phyloP scores from a whole-genome alignment of 2,329 filamentous ascomycete species.

The Pseudogymnoascus sp. region DNA sequence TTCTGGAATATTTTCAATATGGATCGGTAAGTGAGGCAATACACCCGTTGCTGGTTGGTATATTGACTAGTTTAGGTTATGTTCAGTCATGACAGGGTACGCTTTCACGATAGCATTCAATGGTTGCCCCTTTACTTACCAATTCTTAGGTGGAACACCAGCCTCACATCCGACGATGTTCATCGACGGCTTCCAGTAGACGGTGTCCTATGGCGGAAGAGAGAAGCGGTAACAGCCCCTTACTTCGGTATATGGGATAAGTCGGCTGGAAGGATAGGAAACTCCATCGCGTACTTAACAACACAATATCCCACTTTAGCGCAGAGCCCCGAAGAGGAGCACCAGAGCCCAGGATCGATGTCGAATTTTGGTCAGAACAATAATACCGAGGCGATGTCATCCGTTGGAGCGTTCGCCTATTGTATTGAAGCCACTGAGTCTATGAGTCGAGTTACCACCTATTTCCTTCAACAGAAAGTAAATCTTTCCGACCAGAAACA shows the following conservation, averaged over 20 bases:
- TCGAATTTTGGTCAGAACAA: slow-evolving; percentile 13
- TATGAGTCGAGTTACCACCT: slow-evolving; percentile 37
- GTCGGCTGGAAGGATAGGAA: slow-evolving; percentile 33
- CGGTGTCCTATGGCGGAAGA: slow-evolving; percentile 36
- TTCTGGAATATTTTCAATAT: slow-evolving; percentile 37
- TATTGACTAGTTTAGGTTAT: slow-evolving; percentile 12
- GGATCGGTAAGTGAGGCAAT: slow-evolving; percentile 21
- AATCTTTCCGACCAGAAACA: slow-evolving; percentile 34
- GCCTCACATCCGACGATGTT: slow-evolving; percentile 32
- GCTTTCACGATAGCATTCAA: not conserved
- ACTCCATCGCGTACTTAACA: slow-evolving; percentile 34
- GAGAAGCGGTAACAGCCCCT: slow-evolving; percentile 34
- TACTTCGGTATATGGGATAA: slow-evolving; percentile 41
- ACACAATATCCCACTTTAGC: slow-evolving; percentile 18
- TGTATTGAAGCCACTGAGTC: slow-evolving; percentile 42
- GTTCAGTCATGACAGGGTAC: slow-evolving; percentile 13
- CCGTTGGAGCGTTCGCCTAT: slow-evolving; percentile 40
- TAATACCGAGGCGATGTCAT: slow-evolving; percentile 32
- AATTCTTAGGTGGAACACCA: slow-evolving; percentile 31
- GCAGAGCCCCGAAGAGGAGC: slow-evolving; percentile 9
- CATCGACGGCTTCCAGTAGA: slow-evolving; percentile 35
- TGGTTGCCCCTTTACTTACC: not conserved
- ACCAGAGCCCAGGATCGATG: slow-evolving; percentile 15
- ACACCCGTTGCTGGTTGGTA: not conserved
- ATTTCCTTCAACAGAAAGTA: slow-evolving; percentile 39